These are phyloP conservation scores for Sclerotinia glacialis DNA, from an alignment of 2,329 filamentous ascomycete genomes.

Conservation along the genomic window DNA sequence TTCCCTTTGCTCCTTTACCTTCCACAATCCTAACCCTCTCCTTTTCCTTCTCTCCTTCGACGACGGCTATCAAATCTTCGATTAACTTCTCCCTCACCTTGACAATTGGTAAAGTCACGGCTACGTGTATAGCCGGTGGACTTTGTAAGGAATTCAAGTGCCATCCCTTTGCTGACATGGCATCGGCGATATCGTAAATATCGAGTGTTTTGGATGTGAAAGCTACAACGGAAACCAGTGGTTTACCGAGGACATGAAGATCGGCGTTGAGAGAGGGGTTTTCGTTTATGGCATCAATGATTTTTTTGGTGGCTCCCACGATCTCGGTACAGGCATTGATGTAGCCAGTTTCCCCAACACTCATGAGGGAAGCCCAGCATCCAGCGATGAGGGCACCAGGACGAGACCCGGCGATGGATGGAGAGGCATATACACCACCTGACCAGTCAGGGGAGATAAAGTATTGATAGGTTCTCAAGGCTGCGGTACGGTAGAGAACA, in stretches of 20 bases:
- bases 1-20: conserved; percentile 63
- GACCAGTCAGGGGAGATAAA: conserved; percentile 94
- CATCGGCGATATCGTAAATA: conserved; percentile 92
- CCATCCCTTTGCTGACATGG: conserved; percentile 81
- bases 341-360: conserved; percentile 83
- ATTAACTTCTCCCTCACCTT: conserved; percentile 78
- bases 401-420: conserved; percentile 84
- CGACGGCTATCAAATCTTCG: conserved; percentile 63
- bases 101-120: conserved; percentile 83
- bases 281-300: conserved; percentile 69
- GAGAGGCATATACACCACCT: conserved; percentile 92
- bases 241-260: conserved; percentile 77
- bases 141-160: conserved; percentile 92
- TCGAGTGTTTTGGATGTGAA: conserved; percentile 82
- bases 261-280: conserved; percentile 68
- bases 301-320: conserved; percentile 79
- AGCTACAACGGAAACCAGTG: conserved; percentile 85
- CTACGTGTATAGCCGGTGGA: conserved; percentile 89
- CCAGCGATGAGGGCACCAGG: conserved; percentile 93
- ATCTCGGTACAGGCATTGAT: conserved; percentile 83
- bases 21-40: conserved; percentile 69
- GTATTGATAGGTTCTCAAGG: conserved; percentile 86
- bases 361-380: conserved; percentile 92
- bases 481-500: conserved; percentile 78
- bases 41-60: conserved; percentile 76